A percentile compares a stretch with the other conserved stretches of the same genome.
Evolutionary conservation across 495 filamentous ascomycete species (phyloP).

Genomic region (Pyrenopolyporus hunteri): DNA sequence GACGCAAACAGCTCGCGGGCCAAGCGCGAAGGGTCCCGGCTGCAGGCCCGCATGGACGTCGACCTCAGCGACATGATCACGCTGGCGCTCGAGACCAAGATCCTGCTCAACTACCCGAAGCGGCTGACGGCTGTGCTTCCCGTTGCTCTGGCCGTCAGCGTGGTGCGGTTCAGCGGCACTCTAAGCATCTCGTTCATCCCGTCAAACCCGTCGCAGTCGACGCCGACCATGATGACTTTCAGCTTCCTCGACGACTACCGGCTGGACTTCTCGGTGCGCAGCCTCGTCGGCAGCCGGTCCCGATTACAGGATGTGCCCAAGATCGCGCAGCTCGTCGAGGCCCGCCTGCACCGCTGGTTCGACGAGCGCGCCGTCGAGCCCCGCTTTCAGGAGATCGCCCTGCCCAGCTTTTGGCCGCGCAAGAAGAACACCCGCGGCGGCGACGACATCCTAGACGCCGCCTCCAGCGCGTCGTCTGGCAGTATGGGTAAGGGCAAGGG

Average conservation of each 20-base stretch:
- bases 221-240: constrained; percentile 84
- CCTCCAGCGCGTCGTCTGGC: constrained; percentile 18
- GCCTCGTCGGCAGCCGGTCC: constrained; percentile 87
- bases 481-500: constrained; percentile 55
- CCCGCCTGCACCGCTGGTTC: constrained; percentile 92
- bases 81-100: constrained; percentile 88
- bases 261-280: constrained; percentile 88
- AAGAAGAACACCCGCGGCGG: constrained; percentile 80
- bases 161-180: constrained; percentile 93
- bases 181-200: constrained; percentile 91
- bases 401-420: constrained; percentile 93
- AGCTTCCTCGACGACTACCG: constrained; percentile 95
- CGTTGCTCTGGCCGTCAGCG: constrained; percentile 86
- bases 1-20: constrained; percentile 54
- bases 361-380: constrained; percentile 96
- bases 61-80: constrained; percentile 96
- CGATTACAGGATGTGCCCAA: constrained; percentile 96
- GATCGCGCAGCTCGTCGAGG: constrained; percentile 93
- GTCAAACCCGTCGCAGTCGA: constrained; percentile 58
- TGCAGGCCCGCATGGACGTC: constrained; percentile 97
- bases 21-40: constrained; percentile 64
- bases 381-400: constrained; percentile 89
- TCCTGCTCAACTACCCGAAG: constrained; percentile 92
- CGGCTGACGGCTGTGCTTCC: constrained; percentile 88
- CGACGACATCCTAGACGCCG: constrained; percentile 54